Evolutionary conservation across 768 basidiomycete genomes (phyloP).

Genomic region (Podaxis sp.): DNA sequence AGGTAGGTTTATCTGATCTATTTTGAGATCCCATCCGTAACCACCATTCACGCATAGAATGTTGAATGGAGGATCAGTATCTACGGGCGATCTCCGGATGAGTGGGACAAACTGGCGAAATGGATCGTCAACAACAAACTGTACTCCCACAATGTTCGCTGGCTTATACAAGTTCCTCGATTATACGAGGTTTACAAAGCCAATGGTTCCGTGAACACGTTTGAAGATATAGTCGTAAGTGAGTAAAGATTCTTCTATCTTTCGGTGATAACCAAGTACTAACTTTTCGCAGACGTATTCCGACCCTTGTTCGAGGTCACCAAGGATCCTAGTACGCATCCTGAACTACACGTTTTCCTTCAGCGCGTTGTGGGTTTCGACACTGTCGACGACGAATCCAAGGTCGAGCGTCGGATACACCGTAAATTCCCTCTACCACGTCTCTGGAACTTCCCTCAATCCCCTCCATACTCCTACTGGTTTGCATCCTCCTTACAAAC

Average conservation of each 20-base stretch:
- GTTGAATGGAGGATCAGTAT: constrained; percentile 98
- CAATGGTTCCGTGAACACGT: constrained; percentile 76
- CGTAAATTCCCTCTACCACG: constrained; percentile 91
- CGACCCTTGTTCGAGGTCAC: constrained; percentile 94
- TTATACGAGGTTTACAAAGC: constrained; percentile 95
- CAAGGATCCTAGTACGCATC: constrained; percentile 82
- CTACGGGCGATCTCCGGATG: constrained; percentile 75
- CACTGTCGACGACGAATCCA: constrained; percentile 98
- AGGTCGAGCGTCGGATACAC: constrained; percentile 85
- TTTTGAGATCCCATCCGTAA: neutral
- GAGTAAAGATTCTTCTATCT: constrained; percentile 24
- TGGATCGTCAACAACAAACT: constrained; percentile 95
- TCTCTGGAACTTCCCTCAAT: constrained; percentile 84
- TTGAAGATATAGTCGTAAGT: constrained; percentile 91
- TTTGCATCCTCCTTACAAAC: constrained; percentile 26
- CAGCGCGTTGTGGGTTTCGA: constrained; percentile 97
- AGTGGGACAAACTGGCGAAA: constrained; percentile 98
- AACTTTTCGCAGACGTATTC: constrained; percentile 69
- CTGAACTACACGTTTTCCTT: constrained; percentile 91
- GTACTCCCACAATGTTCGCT: constrained; percentile 94
- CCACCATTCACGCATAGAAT: constrained; percentile 42
- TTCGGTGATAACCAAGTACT: neutral
- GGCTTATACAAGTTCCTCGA: constrained; percentile 95
- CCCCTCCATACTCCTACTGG: constrained; percentile 97
- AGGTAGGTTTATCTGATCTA: constrained; percentile 41